Conservation (phyloP, 306 rosid genomes). For the Oemleria cerasiformis region DNA sequence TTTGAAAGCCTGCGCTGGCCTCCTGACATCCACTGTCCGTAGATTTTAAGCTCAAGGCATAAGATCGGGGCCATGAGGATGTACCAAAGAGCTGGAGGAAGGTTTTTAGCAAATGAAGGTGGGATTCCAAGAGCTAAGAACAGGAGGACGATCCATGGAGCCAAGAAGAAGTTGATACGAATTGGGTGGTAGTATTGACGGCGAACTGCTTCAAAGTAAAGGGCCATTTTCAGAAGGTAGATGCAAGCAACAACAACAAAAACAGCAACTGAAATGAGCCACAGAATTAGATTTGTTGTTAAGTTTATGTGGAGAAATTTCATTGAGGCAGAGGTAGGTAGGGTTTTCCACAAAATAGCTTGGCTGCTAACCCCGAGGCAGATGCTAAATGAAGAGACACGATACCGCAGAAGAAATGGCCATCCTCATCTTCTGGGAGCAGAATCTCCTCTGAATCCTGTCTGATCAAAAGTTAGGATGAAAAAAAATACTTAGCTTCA, state of each 20-base stretch:
- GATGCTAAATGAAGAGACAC: slow-evolving; percentile 69
- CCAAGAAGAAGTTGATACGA: slow-evolving; percentile 84
- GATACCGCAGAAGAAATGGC: slow-evolving; percentile 87
- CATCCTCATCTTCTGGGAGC: slow-evolving; percentile 72
- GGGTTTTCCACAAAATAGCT: slow-evolving; percentile 81
- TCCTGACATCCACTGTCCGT: slow-evolving; percentile 98
- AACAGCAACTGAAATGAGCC: slow-evolving; percentile 61
- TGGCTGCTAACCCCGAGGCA: slow-evolving; percentile 91
- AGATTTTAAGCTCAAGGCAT: slow-evolving; percentile 78
- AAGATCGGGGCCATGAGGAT: slow-evolving; percentile 68
- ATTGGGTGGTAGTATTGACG: slow-evolving; percentile 86
- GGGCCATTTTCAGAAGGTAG: slow-evolving; percentile 53
- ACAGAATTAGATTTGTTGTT: slow-evolving; percentile 47
- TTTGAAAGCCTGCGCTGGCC: slow-evolving; percentile 81
- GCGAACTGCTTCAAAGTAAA: slow-evolving; percentile 89
- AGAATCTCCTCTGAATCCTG: slow-evolving; percentile 83
- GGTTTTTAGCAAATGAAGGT: slow-evolving; percentile 46
- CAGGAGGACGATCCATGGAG: slow-evolving; percentile 82
- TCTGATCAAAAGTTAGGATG: not conserved
- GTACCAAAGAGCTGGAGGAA: slow-evolving; percentile 68
- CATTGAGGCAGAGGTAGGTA: slow-evolving; percentile 61
- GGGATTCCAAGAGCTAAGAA: slow-evolving; percentile 77
- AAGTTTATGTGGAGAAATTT: slow-evolving; percentile 64
- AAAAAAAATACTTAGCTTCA: not conserved
- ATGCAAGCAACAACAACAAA: slow-evolving; percentile 29